Percentiles rank a stretch among this genome's conserved stretches.
Evolutionary conservation across 2,329 filamentous ascomycete genomes (phyloP).

Genomic region (Trichoderma atroviride): DNA sequence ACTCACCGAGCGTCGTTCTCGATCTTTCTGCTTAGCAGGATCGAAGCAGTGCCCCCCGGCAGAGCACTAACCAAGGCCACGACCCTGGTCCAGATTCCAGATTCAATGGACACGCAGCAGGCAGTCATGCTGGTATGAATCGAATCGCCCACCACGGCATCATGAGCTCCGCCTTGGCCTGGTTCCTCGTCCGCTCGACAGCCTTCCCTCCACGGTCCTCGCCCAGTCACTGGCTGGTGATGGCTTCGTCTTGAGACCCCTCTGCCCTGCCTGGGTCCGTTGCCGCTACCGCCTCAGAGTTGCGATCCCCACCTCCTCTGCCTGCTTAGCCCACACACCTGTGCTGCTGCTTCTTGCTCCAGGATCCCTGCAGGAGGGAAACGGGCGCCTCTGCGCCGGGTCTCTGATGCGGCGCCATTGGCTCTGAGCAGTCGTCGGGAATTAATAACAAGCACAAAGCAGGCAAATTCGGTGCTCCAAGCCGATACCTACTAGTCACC

Average conservation of each 20-base stretch:
- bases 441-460: constrained; percentile 14
- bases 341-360: constrained; percentile 23
- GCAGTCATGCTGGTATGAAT: constrained; percentile 21
- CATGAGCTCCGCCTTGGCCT: background rate
- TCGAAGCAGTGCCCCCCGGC: constrained; percentile 23
- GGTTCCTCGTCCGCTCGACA: background rate
- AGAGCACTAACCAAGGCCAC: constrained; percentile 14
- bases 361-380: constrained; percentile 33
- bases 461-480: constrained; percentile 14
- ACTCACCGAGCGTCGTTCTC: constrained; percentile 20
- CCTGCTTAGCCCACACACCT: constrained; percentile 26
- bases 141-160: constrained; percentile 12
- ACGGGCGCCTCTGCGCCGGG: constrained; percentile 25
- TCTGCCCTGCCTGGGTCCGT: constrained; percentile 1
- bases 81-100: background rate
- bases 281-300: constrained; percentile 26
- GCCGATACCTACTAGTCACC: background rate
- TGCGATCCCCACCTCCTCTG: constrained; percentile 25
- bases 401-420: constrained; percentile 28
- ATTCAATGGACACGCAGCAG: constrained; percentile 14
- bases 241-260: constrained; percentile 1
- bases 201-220: constrained; percentile 1
- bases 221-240: background rate
- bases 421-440: constrained; percentile 22
- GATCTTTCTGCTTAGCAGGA: constrained; percentile 12